Evolutionary conservation across 2,329 filamentous ascomycete species (phyloP).

Genomic region (Hypoxylon sp.): DNA sequence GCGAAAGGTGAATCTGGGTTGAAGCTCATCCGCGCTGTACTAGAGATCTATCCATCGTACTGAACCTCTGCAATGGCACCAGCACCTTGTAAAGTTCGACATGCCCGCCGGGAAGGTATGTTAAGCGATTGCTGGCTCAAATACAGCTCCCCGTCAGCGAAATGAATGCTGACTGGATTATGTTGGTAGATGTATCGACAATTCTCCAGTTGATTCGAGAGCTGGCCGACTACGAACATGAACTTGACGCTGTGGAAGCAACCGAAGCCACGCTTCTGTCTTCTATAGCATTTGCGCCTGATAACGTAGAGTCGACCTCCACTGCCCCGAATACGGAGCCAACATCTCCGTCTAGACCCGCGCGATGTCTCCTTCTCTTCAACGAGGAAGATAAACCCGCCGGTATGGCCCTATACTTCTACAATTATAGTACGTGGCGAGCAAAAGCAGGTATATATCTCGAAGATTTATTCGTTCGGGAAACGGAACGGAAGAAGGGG

Average conservation of each 20-base stretch:
- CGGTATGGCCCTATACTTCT: constrained; percentile 92
- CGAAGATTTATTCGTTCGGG: constrained; percentile 90
- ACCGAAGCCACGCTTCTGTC: constrained; percentile 79
- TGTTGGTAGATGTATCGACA: constrained; percentile 77
- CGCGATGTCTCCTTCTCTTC: constrained; percentile 80
- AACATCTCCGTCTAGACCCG: constrained; percentile 71
- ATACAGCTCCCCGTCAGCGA: constrained; percentile 6
- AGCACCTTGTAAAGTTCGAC: constrained; percentile 61
- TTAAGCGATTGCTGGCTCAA: constrained; percentile 15
- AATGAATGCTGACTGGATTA: constrained; percentile 26
- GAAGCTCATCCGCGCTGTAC: neutral
- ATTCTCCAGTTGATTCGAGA: constrained; percentile 88
- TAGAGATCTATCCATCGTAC: neutral
- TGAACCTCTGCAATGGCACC: constrained; percentile 52
- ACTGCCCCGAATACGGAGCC: constrained; percentile 64
- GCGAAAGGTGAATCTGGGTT: neutral
- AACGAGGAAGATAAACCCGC: constrained; percentile 65
- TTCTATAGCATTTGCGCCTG: constrained; percentile 83
- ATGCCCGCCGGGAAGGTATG: constrained; percentile 72
- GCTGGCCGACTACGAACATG: constrained; percentile 90
- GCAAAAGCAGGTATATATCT: constrained; percentile 90
- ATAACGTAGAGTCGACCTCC: constrained; percentile 60
- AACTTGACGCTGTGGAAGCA: constrained; percentile 79
- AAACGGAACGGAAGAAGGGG: constrained; percentile 78
- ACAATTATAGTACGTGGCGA: constrained; percentile 96